A percentile compares a stretch with the other conserved stretches of the same genome.
Evolutionary conservation across 2,329 filamentous ascomycete species (phyloP).

Genomic region (Akanthomyces uredinophilus): DNA sequence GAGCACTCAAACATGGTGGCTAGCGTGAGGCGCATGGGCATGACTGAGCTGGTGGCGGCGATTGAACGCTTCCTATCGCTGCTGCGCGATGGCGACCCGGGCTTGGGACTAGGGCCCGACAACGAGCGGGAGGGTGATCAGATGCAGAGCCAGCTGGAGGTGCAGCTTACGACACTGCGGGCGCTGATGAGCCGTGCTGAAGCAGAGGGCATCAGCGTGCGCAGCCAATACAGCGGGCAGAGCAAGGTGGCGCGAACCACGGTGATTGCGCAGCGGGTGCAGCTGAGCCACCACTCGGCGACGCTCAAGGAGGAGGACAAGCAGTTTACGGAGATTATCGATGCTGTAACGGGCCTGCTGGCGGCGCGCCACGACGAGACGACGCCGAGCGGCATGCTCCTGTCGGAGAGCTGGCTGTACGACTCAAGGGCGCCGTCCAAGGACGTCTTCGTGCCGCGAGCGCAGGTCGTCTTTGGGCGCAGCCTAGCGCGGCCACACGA

Average conservation of each 20-base stretch:
- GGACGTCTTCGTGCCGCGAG: slow-evolving; percentile 70
- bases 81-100: slow-evolving; percentile 32
- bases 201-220: slow-evolving; percentile 47
- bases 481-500: slow-evolving; percentile 69
- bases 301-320: slow-evolving; percentile 66
- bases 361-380: slow-evolving; percentile 22
- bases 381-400: slow-evolving; percentile 41
- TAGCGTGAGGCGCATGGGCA: slow-evolving; percentile 53
- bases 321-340: slow-evolving; percentile 62
- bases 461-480: slow-evolving; percentile 65
- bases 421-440: slow-evolving; percentile 64
- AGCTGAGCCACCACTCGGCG: slow-evolving; percentile 70
- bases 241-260: slow-evolving; percentile 69
- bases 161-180: slow-evolving; percentile 42
- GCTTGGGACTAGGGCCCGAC: slow-evolving; percentile 29
- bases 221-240: slow-evolving; percentile 70
- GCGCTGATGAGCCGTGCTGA: slow-evolving; percentile 41
- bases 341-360: slow-evolving; percentile 35
- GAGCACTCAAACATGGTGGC: slow-evolving; percentile 51
- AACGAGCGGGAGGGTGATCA: slow-evolving; percentile 26
- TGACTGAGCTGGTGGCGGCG: slow-evolving; percentile 23
- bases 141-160: slow-evolving; percentile 31
- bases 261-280: slow-evolving; percentile 74
- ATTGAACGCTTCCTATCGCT: slow-evolving; percentile 24
- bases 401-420: slow-evolving; percentile 72